phyloP scores from a whole-genome alignment of 331 rosid species.

The Rhamnella rubrinervis region DNA sequence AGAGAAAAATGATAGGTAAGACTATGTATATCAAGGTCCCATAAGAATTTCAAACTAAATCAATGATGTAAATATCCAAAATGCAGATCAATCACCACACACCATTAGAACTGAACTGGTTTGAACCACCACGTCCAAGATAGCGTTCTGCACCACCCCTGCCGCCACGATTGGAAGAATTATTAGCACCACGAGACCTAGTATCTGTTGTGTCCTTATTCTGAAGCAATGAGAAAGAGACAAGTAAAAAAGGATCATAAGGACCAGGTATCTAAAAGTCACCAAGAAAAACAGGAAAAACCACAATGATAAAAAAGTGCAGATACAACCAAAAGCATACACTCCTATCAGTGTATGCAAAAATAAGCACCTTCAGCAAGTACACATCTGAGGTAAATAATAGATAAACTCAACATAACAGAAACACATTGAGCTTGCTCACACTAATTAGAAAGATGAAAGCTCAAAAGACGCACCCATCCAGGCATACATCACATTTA shows the following conservation, averaged over 20 bases:
- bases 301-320: background rate
- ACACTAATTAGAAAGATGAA: background rate
- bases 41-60: conserved; percentile 4
- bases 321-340: background rate
- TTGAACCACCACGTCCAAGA: conserved; percentile 63
- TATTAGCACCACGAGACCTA: conserved; percentile 60
- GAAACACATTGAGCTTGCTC: background rate
- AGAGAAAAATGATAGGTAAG: conserved; percentile 15
- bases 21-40: background rate
- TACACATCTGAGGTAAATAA: background rate
- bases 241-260: conserved; percentile 1
- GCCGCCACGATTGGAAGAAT: conserved; percentile 49
- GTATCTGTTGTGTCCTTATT: conserved; percentile 65
- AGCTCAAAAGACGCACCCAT: background rate
- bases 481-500: no score
- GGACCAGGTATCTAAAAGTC: conserved; percentile 1
- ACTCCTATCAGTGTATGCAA: background rate
- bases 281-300: background rate
- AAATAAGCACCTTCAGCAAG: no score
- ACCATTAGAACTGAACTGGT: conserved; percentile 62
- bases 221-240: conserved; percentile 34
- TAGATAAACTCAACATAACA: background rate
- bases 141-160: conserved; percentile 62
- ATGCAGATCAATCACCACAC: conserved; percentile 24
- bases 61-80: background rate